Evolutionary conservation across 2,329 filamentous ascomycete genomes (phyloP).

Genomic region (Sarocladium kiliense): DNA sequence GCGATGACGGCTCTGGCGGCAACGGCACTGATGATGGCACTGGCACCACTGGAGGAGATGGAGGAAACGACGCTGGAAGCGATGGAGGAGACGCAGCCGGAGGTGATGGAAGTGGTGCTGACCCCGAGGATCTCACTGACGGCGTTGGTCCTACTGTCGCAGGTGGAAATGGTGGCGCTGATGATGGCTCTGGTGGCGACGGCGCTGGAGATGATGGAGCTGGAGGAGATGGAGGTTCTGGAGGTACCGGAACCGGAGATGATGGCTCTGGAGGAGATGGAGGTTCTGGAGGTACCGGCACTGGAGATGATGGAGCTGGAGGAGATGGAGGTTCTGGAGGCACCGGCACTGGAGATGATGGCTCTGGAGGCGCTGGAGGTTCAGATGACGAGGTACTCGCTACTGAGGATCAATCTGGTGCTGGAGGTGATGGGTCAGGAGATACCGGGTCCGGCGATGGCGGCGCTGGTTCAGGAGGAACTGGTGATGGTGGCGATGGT

Average conservation of each 20-base stretch:
- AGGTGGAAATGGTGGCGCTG: not conserved
- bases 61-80: not conserved
- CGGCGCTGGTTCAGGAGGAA: too few species aligned
- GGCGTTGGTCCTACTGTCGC: not conserved
- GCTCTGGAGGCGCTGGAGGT: not conserved
- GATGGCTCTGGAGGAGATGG: not conserved
- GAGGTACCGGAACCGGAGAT: not conserved
- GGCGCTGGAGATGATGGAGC: too few species aligned
- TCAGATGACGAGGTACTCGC: too few species aligned
- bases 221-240: too few species aligned
- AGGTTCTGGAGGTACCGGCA: not conserved
- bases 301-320: too few species aligned
- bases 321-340: too few species aligned
- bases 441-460: too few species aligned
- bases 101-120: not conserved
- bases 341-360: not conserved
- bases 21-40: not conserved
- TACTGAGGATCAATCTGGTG: too few species aligned
- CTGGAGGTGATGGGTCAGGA: too few species aligned
- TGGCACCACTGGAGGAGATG: not conserved
- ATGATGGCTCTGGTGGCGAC: too few species aligned
- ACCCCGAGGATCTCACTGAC: not conserved
- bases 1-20: not conserved
- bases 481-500: too few species aligned
- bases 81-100: not conserved